Evolutionary conservation across 2,329 filamentous ascomycete species (phyloP), one percentile per base, ranked within the genome.

Genomic region (Colletotrichum australisinense): DNA sequence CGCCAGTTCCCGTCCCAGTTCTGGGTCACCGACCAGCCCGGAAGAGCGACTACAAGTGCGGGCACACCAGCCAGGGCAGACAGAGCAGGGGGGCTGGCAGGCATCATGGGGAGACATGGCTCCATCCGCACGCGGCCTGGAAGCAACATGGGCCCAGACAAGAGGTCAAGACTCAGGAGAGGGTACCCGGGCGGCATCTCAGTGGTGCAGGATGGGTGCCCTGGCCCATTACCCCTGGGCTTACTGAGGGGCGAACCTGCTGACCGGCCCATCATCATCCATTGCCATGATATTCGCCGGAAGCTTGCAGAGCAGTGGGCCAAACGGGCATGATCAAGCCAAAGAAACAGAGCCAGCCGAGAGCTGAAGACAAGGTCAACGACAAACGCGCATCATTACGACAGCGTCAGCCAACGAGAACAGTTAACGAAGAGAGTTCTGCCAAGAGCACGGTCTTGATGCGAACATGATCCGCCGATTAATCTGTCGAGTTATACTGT

Each of bases 71-170:
- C 30, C 49, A 69, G 49, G 30, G 28, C n/a, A 63, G 57, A 19
- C 64, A 26, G 52, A 42, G 19, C 22, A 52, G 56, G 32, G 32
- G 26, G 46, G 67, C 16, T 38, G 57, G 63, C 53, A 72, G 49
- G 35, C 32, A 67, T 55, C 58, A 60, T 72, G 35, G 67, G 49
- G 49, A 49, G 52, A 57, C 55, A 66, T 56, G 72, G 72, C 52
- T 72, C 72, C 72, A 59, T 67, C 49, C 72, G 68, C 72, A 74
- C 68, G 72, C 72, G 72, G 68, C 42, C 57, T 65, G 38, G 53
- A 62, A 72, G 72, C 46, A 55, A 72, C 72, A 71, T 46, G 56
- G 71, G 62, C 28, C 70, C 60, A 70, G 60, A 56, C 67, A 69
- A 55, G 22, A 73, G 66, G 58, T 53, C 58, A 68, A 35, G 59